These are phyloP conservation scores for Cutaneotrichosporon cavernicola DNA, from an alignment of 1,284 basidiomycete species.

Conservation along the genomic window DNA sequence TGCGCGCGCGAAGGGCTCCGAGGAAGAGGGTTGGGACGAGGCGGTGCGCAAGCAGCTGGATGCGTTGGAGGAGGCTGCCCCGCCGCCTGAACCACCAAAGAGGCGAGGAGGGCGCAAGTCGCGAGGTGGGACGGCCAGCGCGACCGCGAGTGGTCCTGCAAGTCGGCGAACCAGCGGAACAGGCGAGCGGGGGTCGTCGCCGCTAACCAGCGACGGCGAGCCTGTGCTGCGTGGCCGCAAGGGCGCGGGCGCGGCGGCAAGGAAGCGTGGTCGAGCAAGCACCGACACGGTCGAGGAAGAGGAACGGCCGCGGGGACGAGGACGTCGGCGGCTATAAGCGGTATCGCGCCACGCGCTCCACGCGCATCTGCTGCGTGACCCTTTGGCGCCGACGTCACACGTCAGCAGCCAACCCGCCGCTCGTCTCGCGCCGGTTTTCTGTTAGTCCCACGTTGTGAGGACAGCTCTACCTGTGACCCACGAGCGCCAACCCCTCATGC, in stretches of 20 bases:
- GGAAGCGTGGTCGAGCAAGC: slow-evolving; percentile 4
- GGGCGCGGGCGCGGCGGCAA: background rate
- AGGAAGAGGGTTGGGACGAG: slow-evolving; percentile 18
- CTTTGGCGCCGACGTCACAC: background rate
- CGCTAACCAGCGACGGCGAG: slow-evolving; percentile 6
- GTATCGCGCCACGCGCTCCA: no score
- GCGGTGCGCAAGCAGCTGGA: slow-evolving; percentile 19
- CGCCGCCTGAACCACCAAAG: background rate
- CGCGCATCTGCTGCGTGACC: no score
- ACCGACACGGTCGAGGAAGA: background rate
- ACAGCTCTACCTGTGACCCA: background rate
- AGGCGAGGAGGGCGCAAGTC: background rate
- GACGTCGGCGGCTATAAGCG: background rate
- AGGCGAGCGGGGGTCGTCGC: slow-evolving; percentile 2
- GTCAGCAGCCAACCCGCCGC: background rate
- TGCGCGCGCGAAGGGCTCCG: slow-evolving; percentile 14
- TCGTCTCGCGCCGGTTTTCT: background rate
- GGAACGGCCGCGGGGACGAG: background rate
- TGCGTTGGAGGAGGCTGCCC: background rate
- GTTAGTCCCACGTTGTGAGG: background rate
- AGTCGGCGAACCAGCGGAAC: slow-evolving; percentile 4
- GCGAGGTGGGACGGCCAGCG: background rate
- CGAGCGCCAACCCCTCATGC: background rate
- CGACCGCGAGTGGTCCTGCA: background rate
- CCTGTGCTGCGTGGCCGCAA: slow-evolving; percentile 2